A percentile compares a stretch with the other conserved stretches of the same genome.
phyloP scores from a whole-genome alignment of 345 rosid species.

The Sonneratia alba region DNA sequence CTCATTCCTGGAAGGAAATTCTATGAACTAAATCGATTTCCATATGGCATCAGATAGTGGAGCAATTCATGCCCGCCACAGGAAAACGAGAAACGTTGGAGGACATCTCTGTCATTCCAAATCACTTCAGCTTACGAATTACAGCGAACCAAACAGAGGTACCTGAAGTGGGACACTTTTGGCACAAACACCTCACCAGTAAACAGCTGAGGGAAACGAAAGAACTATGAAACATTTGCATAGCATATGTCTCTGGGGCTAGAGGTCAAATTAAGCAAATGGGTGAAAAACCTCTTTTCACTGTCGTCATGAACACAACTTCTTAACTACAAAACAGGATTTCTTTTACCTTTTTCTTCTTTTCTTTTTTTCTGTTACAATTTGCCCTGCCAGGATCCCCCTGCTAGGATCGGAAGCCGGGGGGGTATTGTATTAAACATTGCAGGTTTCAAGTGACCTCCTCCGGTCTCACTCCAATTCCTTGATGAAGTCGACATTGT shows the following conservation, averaged over 20 bases:
- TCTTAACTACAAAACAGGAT: slow-evolving; percentile 9
- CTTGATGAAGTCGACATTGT: slow-evolving; percentile 76
- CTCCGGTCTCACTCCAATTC: slow-evolving; percentile 59
- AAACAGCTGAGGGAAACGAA: background rate
- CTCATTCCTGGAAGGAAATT: too few relatives aligned
- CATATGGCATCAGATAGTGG: background rate
- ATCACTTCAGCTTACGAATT: background rate
- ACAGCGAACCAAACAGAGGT: background rate
- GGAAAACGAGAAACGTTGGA: background rate
- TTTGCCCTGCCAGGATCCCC: background rate
- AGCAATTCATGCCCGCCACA: background rate
- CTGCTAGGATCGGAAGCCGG: background rate
- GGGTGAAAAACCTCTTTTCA: background rate
- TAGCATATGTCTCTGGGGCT: background rate
- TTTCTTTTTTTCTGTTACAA: background rate
- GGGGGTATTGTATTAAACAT: background rate
- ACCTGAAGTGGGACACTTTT: background rate
- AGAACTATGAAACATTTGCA: background rate
- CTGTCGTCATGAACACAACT: background rate
- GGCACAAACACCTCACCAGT: background rate
- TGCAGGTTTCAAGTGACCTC: background rate
- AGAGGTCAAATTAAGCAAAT: background rate
- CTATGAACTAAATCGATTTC: too few relatives aligned
- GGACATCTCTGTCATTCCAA: background rate
- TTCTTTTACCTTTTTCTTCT: background rate